A percentile compares a stretch with the other conserved stretches of the same genome.
Evolutionary conservation across 306 rosid species (phyloP).

Genomic region (Cotoneaster glaucophyllus): DNA sequence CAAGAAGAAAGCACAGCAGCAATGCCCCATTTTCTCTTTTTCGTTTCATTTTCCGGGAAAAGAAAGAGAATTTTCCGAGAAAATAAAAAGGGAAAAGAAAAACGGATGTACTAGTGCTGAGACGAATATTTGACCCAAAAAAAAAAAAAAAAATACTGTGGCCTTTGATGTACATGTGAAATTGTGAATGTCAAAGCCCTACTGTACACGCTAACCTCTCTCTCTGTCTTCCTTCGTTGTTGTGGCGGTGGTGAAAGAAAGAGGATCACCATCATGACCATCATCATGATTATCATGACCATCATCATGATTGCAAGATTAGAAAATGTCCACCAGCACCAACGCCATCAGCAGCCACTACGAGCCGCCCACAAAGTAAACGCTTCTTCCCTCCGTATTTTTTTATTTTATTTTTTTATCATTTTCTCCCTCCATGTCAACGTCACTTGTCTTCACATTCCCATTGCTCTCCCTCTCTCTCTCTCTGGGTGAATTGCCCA

Average conservation of each 20-base stretch:
- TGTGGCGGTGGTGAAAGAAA: not conserved
- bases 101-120: not conserved
- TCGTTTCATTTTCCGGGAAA: not conserved
- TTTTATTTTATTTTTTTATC: not conserved
- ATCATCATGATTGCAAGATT: constrained; percentile 2
- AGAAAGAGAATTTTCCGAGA: not conserved
- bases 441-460: not conserved
- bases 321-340: constrained; percentile 16
- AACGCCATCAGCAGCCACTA: constrained; percentile 18
- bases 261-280: not conserved
- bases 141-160: not conserved
- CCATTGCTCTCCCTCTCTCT: not conserved
- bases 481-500: constrained; percentile 9
- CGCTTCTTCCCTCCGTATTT: constrained; percentile 12
- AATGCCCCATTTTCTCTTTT: no score
- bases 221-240: not conserved
- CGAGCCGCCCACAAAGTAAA: constrained; percentile 39
- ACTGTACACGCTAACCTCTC: constrained; percentile 11
- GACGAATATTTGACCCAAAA: not conserved
- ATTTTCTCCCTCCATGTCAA: not conserved
- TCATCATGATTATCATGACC: not conserved
- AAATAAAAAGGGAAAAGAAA: not conserved
- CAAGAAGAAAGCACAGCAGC: not conserved
- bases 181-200: constrained; percentile 8
- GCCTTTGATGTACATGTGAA: not conserved